Evolutionary conservation across 257 asterid genomes (phyloP), one percentile per base, ranked within the genome.

Genomic region (Solanum virginianum): DNA sequence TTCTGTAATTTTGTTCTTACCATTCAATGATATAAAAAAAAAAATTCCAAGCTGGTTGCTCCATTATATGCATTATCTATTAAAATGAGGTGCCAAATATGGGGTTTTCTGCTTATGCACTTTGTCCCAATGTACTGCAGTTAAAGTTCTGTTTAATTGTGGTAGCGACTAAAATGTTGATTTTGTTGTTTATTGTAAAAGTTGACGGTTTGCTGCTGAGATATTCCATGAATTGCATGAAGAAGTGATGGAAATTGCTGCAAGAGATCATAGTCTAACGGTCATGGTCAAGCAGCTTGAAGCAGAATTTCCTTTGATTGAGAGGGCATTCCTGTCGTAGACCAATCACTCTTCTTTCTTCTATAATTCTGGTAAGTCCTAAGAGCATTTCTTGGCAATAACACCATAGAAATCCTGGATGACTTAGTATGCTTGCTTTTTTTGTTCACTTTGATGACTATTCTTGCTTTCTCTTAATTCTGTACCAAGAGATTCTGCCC

Each of bases 191-290:
- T 83, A 84, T 89, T 91, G 91, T 91, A 32, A 85, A 87, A 85
- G 26, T 86, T 89, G 89, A 88, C 94, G 98, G 94, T 97, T 95
- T 92, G 99, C 99, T 41, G 97, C 99, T 6, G 98, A 93, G 89
- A 89, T 95, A 88, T 97, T 97, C 89, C 98, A 91, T 86, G 92
- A 92, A 86, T 91, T 97, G 57, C 98, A 97, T 83, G 99, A 97
- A 82, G 96, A 97, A 86, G 97, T 95, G 86, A 89, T 93, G 95
- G 92, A 89, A 81, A 95, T 98, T 87, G 95, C 99, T 86, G 90
- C 98, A 74, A 94, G 98, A 89, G 98, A 98, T 87, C 95, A 95
- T 84, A 89, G 87, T 85, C 86, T 97, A 86, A 92, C 87, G 91
- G 88, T 81, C 86, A 94, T 98, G 59, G 98, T 95, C 56, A 98